Percentiles rank a stretch among this genome's conserved stretches.
Evolutionary conservation across 768 basidiomycete genomes (phyloP).

Genomic region (Pleurotus cornucopiae): DNA sequence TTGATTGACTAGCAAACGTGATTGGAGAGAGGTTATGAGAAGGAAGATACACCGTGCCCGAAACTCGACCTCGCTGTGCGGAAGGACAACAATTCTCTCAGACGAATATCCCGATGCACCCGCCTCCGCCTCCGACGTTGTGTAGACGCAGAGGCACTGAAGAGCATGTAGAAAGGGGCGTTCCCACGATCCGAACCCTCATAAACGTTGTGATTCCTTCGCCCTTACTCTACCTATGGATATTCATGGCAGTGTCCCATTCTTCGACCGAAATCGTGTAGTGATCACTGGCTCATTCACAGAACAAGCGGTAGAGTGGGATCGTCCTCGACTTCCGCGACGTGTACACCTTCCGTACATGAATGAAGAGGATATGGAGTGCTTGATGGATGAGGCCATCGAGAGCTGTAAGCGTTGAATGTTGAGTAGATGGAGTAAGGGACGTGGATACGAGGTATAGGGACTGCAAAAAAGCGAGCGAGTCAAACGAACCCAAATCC

Average conservation of each 20-base stretch:
- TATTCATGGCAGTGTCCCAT: background rate
- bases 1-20: too few relatives aligned
- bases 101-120: background rate
- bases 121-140: constrained; percentile 9
- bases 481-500: too few relatives aligned
- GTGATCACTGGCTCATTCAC: constrained; percentile 9
- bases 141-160: constrained; percentile 10
- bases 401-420: too few relatives aligned
- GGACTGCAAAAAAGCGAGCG: too few relatives aligned
- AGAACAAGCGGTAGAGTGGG: constrained; percentile 8
- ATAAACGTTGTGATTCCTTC: constrained; percentile 2
- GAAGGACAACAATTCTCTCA: constrained; percentile 1
- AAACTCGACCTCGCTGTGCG: too few relatives aligned
- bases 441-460: too few relatives aligned
- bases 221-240: background rate
- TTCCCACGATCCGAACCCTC: constrained; percentile 2
- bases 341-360: too few relatives aligned
- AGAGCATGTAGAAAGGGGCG: constrained; percentile 11
- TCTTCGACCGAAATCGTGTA: background rate
- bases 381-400: too few relatives aligned
- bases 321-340: background rate
- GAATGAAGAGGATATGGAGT: too few relatives aligned
- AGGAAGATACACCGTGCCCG: too few relatives aligned
- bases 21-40: too few relatives aligned
- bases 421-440: too few relatives aligned